These are phyloP conservation scores for Madurella mycetomatis DNA, from an alignment of 2,329 filamentous ascomycete species.

Conservation along the genomic window DNA sequence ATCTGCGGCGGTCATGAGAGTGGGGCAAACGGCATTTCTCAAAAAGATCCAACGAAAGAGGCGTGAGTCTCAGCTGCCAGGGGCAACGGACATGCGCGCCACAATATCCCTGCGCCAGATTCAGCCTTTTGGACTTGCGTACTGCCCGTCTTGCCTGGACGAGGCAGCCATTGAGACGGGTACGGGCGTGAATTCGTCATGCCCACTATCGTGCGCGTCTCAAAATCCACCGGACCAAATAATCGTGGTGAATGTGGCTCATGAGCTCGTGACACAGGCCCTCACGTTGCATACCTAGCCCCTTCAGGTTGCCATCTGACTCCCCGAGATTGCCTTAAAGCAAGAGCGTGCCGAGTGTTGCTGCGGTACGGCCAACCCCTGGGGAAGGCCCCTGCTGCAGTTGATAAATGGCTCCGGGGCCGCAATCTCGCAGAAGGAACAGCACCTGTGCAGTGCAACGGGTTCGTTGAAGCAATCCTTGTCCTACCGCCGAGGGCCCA, in stretches of 20 bases:
- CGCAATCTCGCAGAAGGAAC: too few relatives aligned
- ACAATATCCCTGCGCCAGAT: not conserved
- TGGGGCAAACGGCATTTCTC: not conserved
- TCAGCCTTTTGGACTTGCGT: not conserved
- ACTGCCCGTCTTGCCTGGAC: too few relatives aligned
- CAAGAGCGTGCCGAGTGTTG: not conserved
- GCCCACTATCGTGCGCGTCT: not conserved
- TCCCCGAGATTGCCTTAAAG: not conserved
- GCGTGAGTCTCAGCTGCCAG: not conserved
- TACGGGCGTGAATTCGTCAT: too few relatives aligned
- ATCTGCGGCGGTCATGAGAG: not conserved
- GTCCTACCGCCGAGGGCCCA: not conserved
- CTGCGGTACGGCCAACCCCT: too few relatives aligned
- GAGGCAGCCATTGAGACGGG: too few relatives aligned
- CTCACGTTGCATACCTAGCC: not conserved
- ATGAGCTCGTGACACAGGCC: not conserved
- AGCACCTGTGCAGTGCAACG: too few relatives aligned
- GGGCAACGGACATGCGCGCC: not conserved
- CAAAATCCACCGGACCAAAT: not conserved
- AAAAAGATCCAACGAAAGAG: not conserved
- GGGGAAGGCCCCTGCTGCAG: too few relatives aligned
- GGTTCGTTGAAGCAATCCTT: not conserved
- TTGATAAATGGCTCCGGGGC: too few relatives aligned
- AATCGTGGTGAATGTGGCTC: not conserved
- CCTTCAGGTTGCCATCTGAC: conserved; percentile 7